These are phyloP conservation scores for Umbelopsis sp. DNA, from an alignment of 192 early-diverging fungal species.

Conservation along the genomic window DNA sequence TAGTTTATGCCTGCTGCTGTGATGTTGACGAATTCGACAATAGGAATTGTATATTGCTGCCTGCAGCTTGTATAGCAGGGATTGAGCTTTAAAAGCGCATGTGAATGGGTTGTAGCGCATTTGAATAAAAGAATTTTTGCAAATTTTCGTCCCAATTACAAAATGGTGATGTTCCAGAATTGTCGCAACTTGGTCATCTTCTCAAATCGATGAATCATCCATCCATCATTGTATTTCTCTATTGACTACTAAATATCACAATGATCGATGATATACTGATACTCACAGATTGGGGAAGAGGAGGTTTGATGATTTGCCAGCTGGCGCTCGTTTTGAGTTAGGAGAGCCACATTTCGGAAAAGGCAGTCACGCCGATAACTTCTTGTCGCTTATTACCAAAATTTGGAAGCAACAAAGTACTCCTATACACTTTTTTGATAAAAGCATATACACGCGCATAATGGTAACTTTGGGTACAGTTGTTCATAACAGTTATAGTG, in stretches of 20 bases:
- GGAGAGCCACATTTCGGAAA: neutral
- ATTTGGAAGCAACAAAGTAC: too few relatives aligned
- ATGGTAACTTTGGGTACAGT: too few relatives aligned
- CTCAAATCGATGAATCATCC: neutral
- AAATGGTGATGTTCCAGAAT: neutral
- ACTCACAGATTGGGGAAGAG: slow-evolving; percentile 21
- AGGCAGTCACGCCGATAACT: neutral
- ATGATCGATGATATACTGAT: neutral
- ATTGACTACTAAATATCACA: neutral
- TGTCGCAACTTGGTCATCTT: neutral
- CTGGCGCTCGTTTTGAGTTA: neutral
- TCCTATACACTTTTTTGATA: too few relatives aligned
- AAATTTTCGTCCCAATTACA: neutral
- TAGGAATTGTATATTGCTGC: too few relatives aligned
- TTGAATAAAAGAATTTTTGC: neutral
- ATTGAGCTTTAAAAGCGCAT: too few relatives aligned
- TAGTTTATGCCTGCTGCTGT: neutral
- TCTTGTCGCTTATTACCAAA: too few relatives aligned
- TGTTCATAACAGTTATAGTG: too few relatives aligned
- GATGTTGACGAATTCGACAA: neutral
- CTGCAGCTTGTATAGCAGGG: too few relatives aligned
- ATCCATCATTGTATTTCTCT: neutral
- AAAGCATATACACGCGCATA: too few relatives aligned
- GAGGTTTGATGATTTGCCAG: neutral
- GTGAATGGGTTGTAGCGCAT: too few relatives aligned